Percentiles rank a stretch among this genome's conserved stretches.
These are phyloP conservation scores for Breviolum minutum DNA, from an alignment of 73 alveolate genomes.

Conservation along the genomic window DNA sequence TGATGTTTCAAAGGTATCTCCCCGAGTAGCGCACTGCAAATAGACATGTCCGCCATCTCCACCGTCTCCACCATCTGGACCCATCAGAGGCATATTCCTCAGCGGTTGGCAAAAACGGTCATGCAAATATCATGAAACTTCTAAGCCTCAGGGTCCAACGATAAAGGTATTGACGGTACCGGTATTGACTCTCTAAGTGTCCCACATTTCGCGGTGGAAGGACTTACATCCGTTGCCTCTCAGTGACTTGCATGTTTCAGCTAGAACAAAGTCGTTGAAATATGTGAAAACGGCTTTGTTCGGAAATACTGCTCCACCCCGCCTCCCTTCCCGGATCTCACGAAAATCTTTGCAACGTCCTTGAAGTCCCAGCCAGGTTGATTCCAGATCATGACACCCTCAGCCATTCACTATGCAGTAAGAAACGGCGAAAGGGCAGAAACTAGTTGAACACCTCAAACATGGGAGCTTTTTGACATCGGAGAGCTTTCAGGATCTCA, in stretches of 20 bases:
- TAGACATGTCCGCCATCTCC: constrained; percentile 59
- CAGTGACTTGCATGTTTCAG: background rate
- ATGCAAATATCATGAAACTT: background rate
- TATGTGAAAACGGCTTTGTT: background rate
- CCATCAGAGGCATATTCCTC: constrained; percentile 83
- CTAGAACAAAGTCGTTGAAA: background rate
- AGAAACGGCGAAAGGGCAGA: background rate
- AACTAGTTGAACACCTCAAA: background rate
- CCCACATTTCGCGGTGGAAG: constrained; percentile 59
- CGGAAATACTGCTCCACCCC: background rate
- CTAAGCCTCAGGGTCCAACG: background rate
- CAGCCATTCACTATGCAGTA: background rate
- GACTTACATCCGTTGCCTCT: constrained; percentile 80
- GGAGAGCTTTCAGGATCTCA: too few species aligned
- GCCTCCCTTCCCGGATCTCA: constrained; percentile 86
- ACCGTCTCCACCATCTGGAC: constrained; percentile 83
- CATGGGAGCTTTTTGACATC: too few species aligned
- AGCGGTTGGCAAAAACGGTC: background rate
- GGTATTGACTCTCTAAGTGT: background rate
- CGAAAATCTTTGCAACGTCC: constrained; percentile 75
- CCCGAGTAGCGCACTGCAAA: constrained; percentile 1
- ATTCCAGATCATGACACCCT: constrained; percentile 60
- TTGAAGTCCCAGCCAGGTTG: constrained; percentile 79
- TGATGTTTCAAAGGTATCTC: background rate
- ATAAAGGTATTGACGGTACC: background rate